Evolutionary conservation across 805 yeast genomes (phyloP).

Genomic region (Zygosaccharomyces pseudorouxii): DNA sequence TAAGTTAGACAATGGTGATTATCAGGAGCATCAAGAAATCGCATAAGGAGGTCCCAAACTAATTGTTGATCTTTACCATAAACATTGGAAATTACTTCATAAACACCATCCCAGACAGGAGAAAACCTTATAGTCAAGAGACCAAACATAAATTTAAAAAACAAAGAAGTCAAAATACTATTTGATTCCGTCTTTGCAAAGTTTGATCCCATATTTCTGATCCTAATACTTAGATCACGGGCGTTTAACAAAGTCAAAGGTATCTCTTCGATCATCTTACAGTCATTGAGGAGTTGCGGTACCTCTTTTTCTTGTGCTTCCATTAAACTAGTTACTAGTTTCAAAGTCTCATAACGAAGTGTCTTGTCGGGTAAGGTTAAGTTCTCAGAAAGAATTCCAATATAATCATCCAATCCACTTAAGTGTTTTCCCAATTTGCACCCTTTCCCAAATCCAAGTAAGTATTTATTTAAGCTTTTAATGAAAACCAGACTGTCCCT

Average conservation of each 20-base stretch:
- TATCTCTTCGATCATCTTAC: slow-evolving; percentile 60
- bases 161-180: slow-evolving; percentile 23
- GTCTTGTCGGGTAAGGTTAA: slow-evolving; percentile 47
- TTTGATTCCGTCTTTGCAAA: slow-evolving; percentile 36
- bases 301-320: slow-evolving; percentile 26
- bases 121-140: slow-evolving; percentile 68
- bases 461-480: slow-evolving; percentile 32
- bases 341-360: slow-evolving; percentile 48
- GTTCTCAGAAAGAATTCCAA: slow-evolving; percentile 30
- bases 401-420: not conserved
- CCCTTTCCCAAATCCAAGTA: slow-evolving; percentile 6
- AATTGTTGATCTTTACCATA: slow-evolving; percentile 38
- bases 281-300: slow-evolving; percentile 44
- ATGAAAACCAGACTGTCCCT: slow-evolving; percentile 39
- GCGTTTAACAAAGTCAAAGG: slow-evolving; percentile 66
- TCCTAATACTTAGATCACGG: slow-evolving; percentile 68
- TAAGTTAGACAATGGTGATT: slow-evolving; percentile 18
- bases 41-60: slow-evolving; percentile 53
- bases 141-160: slow-evolving; percentile 58
- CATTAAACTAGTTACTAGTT: slow-evolving; percentile 39
- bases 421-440: slow-evolving; percentile 1
- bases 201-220: slow-evolving; percentile 51
- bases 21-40: slow-evolving; percentile 33
- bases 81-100: slow-evolving; percentile 52
- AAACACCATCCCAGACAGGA: slow-evolving; percentile 79